Conservation (phyloP, 306 rosid genomes). For the Calophaca sinica region DNA sequence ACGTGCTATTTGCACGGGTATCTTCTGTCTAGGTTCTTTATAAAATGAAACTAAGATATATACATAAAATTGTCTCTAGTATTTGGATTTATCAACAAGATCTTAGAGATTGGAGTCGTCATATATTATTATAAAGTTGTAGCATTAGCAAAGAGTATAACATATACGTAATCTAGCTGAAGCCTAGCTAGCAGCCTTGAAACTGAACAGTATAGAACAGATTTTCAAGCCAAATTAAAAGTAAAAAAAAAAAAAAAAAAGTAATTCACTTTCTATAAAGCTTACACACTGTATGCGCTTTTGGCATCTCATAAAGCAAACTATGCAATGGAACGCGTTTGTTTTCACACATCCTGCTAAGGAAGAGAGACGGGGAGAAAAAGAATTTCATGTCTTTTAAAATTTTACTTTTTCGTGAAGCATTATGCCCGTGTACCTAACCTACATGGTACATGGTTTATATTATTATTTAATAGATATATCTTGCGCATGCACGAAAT, state of each 20-base stretch:
- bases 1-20: no score
- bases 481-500: constrained; percentile 35
- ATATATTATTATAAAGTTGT: neutral
- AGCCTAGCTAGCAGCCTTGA: no score
- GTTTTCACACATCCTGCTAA: neutral
- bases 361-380: neutral
- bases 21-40: no score
- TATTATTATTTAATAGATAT: constrained; percentile 17
- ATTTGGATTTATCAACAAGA: neutral
- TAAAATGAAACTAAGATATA: no score
- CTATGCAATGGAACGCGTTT: constrained; percentile 4
- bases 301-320: constrained; percentile 41
- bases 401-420: constrained; percentile 24
- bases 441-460: neutral
- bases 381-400: constrained; percentile 3
- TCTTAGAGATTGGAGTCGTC: neutral
- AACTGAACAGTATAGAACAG: no score
- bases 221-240: neutral
- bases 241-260: neutral
- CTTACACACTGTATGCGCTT: constrained; percentile 24
- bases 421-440: constrained; percentile 47
- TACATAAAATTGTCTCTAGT: neutral
- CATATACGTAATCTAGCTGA: no score
- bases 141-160: neutral
- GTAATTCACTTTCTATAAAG: constrained; percentile 19